phyloP scores from a whole-genome alignment of 2,329 filamentous ascomycete genomes.

The Graphilbum fragrans region DNA sequence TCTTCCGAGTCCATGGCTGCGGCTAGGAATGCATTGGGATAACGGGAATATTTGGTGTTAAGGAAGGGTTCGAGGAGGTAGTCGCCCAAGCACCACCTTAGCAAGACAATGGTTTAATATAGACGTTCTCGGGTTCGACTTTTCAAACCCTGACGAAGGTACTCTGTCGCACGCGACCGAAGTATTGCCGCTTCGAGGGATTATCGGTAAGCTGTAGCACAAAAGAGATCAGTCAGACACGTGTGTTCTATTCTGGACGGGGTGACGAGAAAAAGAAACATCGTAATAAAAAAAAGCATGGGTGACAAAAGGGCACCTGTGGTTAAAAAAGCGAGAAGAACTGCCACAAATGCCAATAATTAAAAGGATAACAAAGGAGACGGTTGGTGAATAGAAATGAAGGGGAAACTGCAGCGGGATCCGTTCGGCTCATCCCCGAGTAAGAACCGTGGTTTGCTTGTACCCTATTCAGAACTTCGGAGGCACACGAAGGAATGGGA shows the following conservation, averaged over 20 bases:
- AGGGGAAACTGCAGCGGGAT: too few species aligned
- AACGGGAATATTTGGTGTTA: too few species aligned
- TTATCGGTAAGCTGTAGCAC: conserved; percentile 5
- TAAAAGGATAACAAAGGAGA: not conserved
- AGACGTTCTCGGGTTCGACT: too few species aligned
- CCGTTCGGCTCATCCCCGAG: too few species aligned
- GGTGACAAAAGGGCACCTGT: conserved; percentile 1
- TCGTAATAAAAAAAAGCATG: not conserved
- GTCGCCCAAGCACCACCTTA: too few species aligned
- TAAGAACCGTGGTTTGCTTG: too few species aligned
- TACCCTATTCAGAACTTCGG: too few species aligned
- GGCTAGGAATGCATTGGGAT: conserved; percentile 35
- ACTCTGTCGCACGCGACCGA: conserved; percentile 4
- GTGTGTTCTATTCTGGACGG: conserved; percentile 1
- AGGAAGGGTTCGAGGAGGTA: too few species aligned
- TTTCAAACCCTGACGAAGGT: too few species aligned
- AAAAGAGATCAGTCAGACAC: conserved; percentile 6
- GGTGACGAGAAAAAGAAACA: not conserved
- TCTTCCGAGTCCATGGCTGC: conserved; percentile 76
- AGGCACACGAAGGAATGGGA: too few species aligned
- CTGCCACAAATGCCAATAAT: too few species aligned
- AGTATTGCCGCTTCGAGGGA: conserved; percentile 3
- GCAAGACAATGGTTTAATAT: too few species aligned
- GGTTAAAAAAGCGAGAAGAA: not conserved
- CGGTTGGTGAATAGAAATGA: not conserved